Base-by-base conservation (phyloP, 495 filamentous ascomycete genomes). In the Penicillium coprophilum region DNA sequence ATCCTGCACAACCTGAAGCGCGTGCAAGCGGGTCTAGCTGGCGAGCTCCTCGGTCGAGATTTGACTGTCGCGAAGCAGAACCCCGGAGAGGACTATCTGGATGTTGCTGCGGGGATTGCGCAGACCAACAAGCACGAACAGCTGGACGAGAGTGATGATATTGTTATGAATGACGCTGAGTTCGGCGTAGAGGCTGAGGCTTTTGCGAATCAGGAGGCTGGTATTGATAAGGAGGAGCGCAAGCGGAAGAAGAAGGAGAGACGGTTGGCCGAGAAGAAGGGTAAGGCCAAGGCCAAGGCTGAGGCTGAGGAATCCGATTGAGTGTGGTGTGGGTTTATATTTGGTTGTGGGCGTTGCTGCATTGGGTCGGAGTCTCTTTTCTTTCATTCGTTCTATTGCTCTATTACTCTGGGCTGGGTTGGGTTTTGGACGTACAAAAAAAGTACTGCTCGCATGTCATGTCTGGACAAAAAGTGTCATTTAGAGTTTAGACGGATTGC, bases 1-100 rank as follows among this genome's bases (percentile, higher is more conserved):
- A 80, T 81, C 19, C 70, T 90, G 41, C 83, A 87, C 65, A 85
- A 87, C 61, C 66, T 90, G 46, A 77, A 82, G 64, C 80, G 87
- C 20, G 81, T 89, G 10, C 82, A 87, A 65, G 83, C 82, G 1
- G 87, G 87, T 15, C 69, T 87, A 17, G 71, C 78, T 0, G 85
- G 85, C 6, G 83, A 87, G 63, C 72, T 77, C 21, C 59, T 86
- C 30, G 81, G 70, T 8, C 70, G 70, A 1, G 82, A 84, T 62
- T 49, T 80, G 48, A 66, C 74, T 24, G 66, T 76, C 27, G 65
- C 67, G 15, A 72, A 77, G 64, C 56, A 70, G 52, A 70, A 72
- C 23, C 64, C 68, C n/a, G 65, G 61, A 27, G 68, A 66, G 56
- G 64, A 71, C 0, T 69, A 66, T 24, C 45, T 67, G 55, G 63